Percentiles rank a stretch among this genome's conserved stretches.
These are phyloP conservation scores for Nymphaea thermarum DNA, from an alignment of 164 flowering plant species.

Conservation along the genomic window DNA sequence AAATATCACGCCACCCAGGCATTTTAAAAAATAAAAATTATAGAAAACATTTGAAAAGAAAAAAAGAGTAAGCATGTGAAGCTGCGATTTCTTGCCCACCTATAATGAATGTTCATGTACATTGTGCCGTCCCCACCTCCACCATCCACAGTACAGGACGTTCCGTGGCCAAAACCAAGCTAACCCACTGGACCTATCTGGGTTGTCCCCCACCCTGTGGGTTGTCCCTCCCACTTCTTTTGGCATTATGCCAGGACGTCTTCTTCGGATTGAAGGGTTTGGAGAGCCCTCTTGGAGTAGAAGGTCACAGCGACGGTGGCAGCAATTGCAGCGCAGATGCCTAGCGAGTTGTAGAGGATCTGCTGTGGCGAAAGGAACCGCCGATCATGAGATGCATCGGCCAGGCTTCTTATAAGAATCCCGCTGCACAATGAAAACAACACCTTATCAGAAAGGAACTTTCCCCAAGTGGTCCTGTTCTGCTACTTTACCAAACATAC, in stretches of 20 bases:
- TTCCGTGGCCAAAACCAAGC: too few species aligned
- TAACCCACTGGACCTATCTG: neutral
- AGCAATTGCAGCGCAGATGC: constrained; percentile 42
- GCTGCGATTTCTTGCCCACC: neutral
- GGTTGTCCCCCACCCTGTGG: neutral
- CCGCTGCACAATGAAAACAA: constrained; percentile 37
- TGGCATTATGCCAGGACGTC: constrained; percentile 11
- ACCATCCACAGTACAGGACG: too few species aligned
- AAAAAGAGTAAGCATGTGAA: neutral
- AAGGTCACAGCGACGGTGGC: constrained; percentile 50
- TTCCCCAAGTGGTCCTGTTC: neutral
- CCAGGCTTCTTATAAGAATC: constrained; percentile 55
- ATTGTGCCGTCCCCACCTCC: too few species aligned
- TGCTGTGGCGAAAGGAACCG: constrained; percentile 44
- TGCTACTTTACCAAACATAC: neutral
- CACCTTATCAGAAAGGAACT: neutral
- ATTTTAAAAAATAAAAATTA: too few species aligned
- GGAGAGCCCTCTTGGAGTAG: constrained; percentile 62
- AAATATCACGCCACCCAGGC: neutral
- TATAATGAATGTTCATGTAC: too few species aligned
- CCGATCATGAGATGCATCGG: constrained; percentile 56
- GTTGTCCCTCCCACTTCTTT: neutral
- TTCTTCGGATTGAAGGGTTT: constrained; percentile 41
- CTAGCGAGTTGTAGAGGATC: constrained; percentile 43
- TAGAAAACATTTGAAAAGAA: neutral